Conservation (phyloP, 495 filamentous ascomycete species). For the Lasiosphaeriaceae sp. region DNA sequence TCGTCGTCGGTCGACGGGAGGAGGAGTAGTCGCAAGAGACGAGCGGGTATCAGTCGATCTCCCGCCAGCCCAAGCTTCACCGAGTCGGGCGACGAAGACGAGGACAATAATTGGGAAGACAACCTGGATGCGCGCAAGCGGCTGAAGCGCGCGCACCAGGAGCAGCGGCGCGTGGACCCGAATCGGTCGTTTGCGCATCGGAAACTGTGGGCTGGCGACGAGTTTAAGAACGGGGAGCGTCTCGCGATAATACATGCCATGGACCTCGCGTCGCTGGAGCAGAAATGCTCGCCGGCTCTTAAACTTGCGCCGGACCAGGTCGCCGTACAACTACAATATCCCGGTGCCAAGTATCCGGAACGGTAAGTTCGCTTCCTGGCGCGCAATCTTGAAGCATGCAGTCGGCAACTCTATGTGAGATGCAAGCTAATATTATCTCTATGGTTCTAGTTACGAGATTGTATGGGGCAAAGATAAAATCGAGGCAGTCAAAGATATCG, state of each 20-base stretch:
- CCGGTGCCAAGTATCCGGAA: slow-evolving; percentile 64
- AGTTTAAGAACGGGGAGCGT: slow-evolving; percentile 17
- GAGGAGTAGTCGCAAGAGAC: slow-evolving; percentile 26
- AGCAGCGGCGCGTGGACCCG: slow-evolving; percentile 37
- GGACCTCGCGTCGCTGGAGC: slow-evolving; percentile 55
- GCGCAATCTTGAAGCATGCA: slow-evolving; percentile 14
- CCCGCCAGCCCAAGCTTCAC: slow-evolving; percentile 26
- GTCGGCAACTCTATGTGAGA: background rate
- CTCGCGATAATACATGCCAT: slow-evolving; percentile 60
- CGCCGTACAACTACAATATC: slow-evolving; percentile 64
- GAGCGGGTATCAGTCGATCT: slow-evolving; percentile 15
- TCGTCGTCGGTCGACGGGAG: slow-evolving; percentile 1
- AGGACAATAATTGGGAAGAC: slow-evolving; percentile 33
- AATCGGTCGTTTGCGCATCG: slow-evolving; percentile 58
- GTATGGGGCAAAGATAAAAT: slow-evolving; percentile 78
- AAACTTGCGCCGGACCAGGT: slow-evolving; percentile 49
- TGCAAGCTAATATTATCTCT: slow-evolving; percentile 14
- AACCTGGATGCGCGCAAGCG: slow-evolving; percentile 31
- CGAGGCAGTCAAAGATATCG: slow-evolving; percentile 79
- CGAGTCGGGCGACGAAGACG: slow-evolving; percentile 29
- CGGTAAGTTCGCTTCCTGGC: slow-evolving; percentile 50
- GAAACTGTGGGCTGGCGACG: slow-evolving; percentile 54
- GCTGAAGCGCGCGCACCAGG: slow-evolving; percentile 20
- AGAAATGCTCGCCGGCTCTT: slow-evolving; percentile 45
- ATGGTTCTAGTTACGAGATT: slow-evolving; percentile 64